Evolutionary conservation across 768 basidiomycete genomes (phyloP).

Genomic region (Suillus fuscotomentosus): DNA sequence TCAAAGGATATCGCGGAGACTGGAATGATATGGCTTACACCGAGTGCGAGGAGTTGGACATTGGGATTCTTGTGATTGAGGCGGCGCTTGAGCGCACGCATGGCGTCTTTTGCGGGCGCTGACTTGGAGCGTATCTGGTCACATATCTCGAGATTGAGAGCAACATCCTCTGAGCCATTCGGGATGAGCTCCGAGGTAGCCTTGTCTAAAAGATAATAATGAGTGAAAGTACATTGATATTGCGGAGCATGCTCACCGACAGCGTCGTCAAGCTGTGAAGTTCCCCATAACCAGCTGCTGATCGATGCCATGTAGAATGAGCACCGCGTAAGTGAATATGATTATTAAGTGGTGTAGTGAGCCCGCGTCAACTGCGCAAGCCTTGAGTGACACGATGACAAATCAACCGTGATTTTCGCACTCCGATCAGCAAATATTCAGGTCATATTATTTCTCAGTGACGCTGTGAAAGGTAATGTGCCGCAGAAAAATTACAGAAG

Average conservation of each 20-base stretch:
- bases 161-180: slow-evolving; percentile 84
- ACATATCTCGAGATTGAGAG: slow-evolving; percentile 91
- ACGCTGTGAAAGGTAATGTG: not conserved
- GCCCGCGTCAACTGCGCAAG: slow-evolving; percentile 5
- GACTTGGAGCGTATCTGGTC: slow-evolving; percentile 95
- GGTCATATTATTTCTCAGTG: not conserved
- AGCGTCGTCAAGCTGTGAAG: slow-evolving; percentile 79
- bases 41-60: slow-evolving; percentile 84
- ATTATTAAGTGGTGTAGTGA: not conserved
- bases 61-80: slow-evolving; percentile 95
- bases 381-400: slow-evolving; percentile 13
- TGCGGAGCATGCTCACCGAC: slow-evolving; percentile 53
- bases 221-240: slow-evolving; percentile 3
- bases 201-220: slow-evolving; percentile 58
- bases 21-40: slow-evolving; percentile 48
- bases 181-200: slow-evolving; percentile 91
- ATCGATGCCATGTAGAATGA: slow-evolving; percentile 50
- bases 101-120: slow-evolving; percentile 79
- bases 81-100: slow-evolving; percentile 84
- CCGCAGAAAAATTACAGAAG: not conserved
- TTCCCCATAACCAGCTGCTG: slow-evolving; percentile 76
- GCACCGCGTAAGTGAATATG: not conserved
- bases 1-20: not conserved
- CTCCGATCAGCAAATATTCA: slow-evolving; percentile 19
- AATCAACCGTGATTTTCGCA: slow-evolving; percentile 14